A percentile compares a stretch with the other conserved stretches of the same genome.
phyloP scores from a whole-genome alignment of 2,329 filamentous ascomycete species.

The Colletotrichum tropicicola region DNA sequence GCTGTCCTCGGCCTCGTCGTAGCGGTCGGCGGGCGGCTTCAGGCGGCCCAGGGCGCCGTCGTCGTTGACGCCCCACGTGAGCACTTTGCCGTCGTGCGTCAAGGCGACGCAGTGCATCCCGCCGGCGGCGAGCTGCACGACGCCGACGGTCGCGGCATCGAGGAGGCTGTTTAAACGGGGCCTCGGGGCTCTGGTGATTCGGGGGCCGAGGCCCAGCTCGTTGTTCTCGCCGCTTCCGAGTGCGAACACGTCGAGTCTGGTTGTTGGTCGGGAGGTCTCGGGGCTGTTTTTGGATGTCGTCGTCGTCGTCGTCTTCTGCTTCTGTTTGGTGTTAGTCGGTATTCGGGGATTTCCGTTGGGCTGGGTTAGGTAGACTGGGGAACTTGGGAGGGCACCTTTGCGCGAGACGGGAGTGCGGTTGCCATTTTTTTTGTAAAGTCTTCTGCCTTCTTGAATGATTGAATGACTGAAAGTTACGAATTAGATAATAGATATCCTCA shows the following conservation, averaged over 20 bases:
- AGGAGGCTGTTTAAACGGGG: constrained; percentile 62
- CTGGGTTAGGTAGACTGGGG: no score
- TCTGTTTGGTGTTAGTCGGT: constrained; percentile 13
- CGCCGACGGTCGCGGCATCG: constrained; percentile 57
- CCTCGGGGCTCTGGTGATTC: background rate
- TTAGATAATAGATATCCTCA: background rate
- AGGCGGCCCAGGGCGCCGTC: constrained; percentile 70
- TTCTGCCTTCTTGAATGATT: background rate
- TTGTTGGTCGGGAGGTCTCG: background rate
- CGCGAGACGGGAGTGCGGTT: background rate
- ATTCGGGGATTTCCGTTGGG: no score
- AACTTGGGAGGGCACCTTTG: constrained; percentile 11
- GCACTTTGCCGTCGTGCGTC: constrained; percentile 69
- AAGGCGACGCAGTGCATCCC: constrained; percentile 72
- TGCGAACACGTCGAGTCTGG: constrained; percentile 17
- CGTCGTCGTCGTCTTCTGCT: background rate
- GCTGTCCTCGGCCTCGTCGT: constrained; percentile 53
- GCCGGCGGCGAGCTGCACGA: constrained; percentile 70
- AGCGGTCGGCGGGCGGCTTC: constrained; percentile 46
- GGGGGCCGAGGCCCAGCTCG: constrained; percentile 22
- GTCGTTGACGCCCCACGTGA: constrained; percentile 75
- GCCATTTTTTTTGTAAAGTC: no score
- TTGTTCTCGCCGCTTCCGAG: constrained; percentile 28
- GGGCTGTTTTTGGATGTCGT: background rate
- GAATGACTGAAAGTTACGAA: no score